Evolutionary conservation across 2,329 filamentous ascomycete genomes (phyloP), one percentile per base, ranked within the genome.

Genomic region (Beauveria bassiana): DNA sequence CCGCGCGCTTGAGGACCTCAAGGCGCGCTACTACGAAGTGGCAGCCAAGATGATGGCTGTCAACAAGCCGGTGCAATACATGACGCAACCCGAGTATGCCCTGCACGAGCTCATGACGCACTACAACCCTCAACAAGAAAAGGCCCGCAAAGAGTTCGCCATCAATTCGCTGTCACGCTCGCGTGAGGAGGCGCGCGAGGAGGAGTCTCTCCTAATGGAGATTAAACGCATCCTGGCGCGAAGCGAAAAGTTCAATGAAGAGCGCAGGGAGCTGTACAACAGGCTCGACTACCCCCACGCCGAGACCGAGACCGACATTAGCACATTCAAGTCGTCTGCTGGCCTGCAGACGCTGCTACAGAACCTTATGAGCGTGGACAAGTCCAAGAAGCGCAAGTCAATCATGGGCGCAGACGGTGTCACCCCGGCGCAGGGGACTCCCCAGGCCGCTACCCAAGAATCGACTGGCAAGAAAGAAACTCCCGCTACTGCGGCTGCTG

Each of bases 141-240:
- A 81, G 26, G 80, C 85, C 59, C 86, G 95, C 64, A 99, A 98
- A 77, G 85, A 89, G 62, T 90, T 96, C 69, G 93, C 92, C 3
- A 84, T 89, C 65, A 86, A 88, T 55, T 85, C 93, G 52, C 82
- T 98, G 65, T 85, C 87, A 53, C 85, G 95, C 46, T 89, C 88
- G 9, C 87, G 87, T 65, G 91, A 96, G 65, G 93, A 99, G 74
- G 90, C 93, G 28, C 87, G 90, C 64, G 95, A 99, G 73, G 95
- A 99, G 75, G 90, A 96, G 68, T 88, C 91, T 40, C 78, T 99
- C 3, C 82, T 99, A 20, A 83, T 93, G 62, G 95, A 99, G 71
- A 85, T 99, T 61, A 92, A 96, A 70, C 88, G 95, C 63, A 98
- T 99, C 66, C 85, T 96, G 69, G 87, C 90, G 65, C 87, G 92